Conservation (phyloP, 257 asterid genomes). For the Datura wrightii region DNA sequence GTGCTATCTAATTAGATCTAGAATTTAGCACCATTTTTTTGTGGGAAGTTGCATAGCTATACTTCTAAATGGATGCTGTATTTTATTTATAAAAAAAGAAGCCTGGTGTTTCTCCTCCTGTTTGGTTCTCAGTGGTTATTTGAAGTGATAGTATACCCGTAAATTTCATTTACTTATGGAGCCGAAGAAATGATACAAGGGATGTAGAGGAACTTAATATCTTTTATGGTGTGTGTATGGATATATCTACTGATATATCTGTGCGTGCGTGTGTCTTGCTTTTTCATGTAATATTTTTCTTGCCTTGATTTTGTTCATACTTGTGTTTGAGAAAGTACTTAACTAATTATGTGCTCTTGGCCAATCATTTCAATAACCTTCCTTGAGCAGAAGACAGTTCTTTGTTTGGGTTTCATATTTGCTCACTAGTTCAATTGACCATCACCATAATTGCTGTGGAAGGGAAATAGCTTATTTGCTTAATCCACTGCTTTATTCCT, state of each 20-base stretch:
- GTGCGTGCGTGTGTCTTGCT: background rate
- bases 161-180: background rate
- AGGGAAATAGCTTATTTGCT: background rate
- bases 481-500: background rate
- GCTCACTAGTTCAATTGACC: background rate
- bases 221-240: background rate
- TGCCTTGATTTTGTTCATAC: background rate
- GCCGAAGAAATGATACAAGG: background rate
- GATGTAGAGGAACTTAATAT: background rate
- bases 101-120: background rate
- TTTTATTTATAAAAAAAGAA: background rate
- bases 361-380: slow-evolving; percentile 9
- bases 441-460: background rate
- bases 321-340: background rate
- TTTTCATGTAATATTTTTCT: background rate
- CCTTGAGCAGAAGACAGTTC: background rate
- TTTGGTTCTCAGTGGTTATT: background rate
- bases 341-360: background rate
- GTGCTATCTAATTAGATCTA: slow-evolving; percentile 1
- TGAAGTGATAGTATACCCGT: background rate
- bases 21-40: background rate
- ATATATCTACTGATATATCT: background rate
- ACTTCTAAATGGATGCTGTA: background rate
- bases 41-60: slow-evolving; percentile 2
- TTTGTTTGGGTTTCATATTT: background rate